phyloP scores from a whole-genome alignment of 768 basidiomycete genomes.

The Amanita muscaria region DNA sequence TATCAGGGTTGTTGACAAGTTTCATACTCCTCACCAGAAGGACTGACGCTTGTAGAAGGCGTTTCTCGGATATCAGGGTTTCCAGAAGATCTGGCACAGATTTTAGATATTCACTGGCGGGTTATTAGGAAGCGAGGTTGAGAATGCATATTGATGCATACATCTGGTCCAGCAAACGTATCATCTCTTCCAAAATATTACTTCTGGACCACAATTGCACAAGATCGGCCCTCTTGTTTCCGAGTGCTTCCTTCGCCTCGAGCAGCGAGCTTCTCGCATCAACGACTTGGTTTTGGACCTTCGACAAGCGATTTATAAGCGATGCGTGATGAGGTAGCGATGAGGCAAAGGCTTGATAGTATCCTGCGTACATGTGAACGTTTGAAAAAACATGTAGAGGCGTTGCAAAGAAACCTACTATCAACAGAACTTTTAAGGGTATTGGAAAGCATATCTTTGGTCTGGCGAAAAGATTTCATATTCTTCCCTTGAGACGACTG shows the following conservation, averaged over 20 bases:
- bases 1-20: constrained; percentile 83
- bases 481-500: constrained; percentile 63
- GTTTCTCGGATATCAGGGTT: constrained; percentile 92
- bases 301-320: constrained; percentile 60
- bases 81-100: constrained; percentile 88
- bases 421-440: constrained; percentile 86
- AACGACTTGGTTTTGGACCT: constrained; percentile 67
- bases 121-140: constrained; percentile 11
- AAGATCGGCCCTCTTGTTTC: constrained; percentile 79
- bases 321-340: constrained; percentile 85
- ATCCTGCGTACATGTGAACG: constrained; percentile 38
- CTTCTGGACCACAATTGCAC: constrained; percentile 85
- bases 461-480: constrained; percentile 66
- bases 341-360: constrained; percentile 93
- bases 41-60: constrained; percentile 80
- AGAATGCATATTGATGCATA: constrained; percentile 27
- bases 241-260: constrained; percentile 72
- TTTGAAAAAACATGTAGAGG: constrained; percentile 8
- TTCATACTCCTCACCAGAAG: constrained; percentile 84
- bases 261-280: constrained; percentile 62
- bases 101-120: constrained; percentile 75
- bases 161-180: constrained; percentile 92
- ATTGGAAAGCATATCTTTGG: constrained; percentile 68
- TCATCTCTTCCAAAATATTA: constrained; percentile 92
- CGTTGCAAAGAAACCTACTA: constrained; percentile 48